phyloP scores from a whole-genome alignment of 768 basidiomycete species.

The Suillus bovinus region DNA sequence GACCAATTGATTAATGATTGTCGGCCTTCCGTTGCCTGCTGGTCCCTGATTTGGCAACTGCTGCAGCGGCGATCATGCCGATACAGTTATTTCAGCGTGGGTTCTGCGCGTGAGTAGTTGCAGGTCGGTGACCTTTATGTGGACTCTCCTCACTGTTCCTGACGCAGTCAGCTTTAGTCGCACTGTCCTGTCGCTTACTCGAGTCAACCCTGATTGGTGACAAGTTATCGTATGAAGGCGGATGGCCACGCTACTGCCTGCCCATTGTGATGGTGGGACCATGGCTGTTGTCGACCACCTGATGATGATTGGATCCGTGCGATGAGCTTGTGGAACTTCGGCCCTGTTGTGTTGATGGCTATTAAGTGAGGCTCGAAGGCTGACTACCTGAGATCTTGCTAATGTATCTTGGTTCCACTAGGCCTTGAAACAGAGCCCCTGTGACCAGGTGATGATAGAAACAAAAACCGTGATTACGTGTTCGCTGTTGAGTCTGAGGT shows the following conservation, averaged over 20 bases:
- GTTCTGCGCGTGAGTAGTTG: constrained; percentile 2
- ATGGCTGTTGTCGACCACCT: neutral
- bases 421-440: neutral
- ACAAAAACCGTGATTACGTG: neutral
- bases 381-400: neutral
- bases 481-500: neutral
- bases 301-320: neutral
- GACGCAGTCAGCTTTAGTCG: neutral
- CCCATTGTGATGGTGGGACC: neutral
- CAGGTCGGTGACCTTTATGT: constrained; percentile 4
- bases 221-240: neutral
- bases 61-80: neutral
- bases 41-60: constrained; percentile 7
- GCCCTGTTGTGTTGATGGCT: neutral
- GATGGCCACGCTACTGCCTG: constrained; percentile 1
- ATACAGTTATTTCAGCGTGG: constrained; percentile 9
- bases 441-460: neutral
- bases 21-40: constrained; percentile 2
- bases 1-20: constrained; percentile 6
- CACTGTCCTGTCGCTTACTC: constrained; percentile 2
- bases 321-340: neutral
- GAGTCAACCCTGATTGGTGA: neutral
- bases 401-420: neutral
- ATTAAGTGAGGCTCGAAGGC: neutral
- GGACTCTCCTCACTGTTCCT: neutral